Evolutionary conservation across 805 yeast genomes (phyloP).

Genomic region (Starmerella sp.): DNA sequence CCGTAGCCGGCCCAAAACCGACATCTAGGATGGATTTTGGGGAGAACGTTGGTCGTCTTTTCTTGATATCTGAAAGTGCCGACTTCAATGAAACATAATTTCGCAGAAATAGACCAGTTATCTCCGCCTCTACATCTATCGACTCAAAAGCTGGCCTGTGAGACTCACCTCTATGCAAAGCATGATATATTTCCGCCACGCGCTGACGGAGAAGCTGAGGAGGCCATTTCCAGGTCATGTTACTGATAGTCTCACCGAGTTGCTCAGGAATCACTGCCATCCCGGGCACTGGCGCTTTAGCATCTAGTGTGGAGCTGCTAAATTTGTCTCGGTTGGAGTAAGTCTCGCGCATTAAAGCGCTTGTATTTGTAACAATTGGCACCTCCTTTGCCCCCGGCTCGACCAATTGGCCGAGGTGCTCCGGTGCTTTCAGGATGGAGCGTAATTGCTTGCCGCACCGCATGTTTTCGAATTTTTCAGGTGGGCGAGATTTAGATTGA

Average conservation of each 20-base stretch:
- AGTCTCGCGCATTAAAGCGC: neutral
- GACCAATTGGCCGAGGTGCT: constrained; percentile 1
- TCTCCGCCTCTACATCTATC: constrained; percentile 55
- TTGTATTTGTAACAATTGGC: neutral
- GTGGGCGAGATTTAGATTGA: neutral
- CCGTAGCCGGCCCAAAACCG: constrained; percentile 87
- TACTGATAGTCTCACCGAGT: constrained; percentile 48
- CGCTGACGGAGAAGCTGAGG: constrained; percentile 56
- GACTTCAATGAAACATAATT: constrained; percentile 62
- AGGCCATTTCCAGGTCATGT: constrained; percentile 48
- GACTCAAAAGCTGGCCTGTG: constrained; percentile 36
- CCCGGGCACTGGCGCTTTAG: constrained; percentile 39
- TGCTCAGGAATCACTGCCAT: constrained; percentile 46
- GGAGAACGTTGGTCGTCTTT: constrained; percentile 40
- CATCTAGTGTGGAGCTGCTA: constrained; percentile 46
- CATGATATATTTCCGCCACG: constrained; percentile 46
- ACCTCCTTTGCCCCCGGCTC: neutral
- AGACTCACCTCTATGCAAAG: constrained; percentile 42
- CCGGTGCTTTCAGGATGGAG: neutral
- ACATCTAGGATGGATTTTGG: constrained; percentile 66
- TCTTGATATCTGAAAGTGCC: constrained; percentile 54
- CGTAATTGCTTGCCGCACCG: neutral
- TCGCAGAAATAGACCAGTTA: constrained; percentile 70
- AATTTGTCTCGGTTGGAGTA: constrained; percentile 23
- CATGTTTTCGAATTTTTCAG: neutral